Evolutionary conservation across 306 rosid species (phyloP).

Genomic region (Vigna mungo): DNA sequence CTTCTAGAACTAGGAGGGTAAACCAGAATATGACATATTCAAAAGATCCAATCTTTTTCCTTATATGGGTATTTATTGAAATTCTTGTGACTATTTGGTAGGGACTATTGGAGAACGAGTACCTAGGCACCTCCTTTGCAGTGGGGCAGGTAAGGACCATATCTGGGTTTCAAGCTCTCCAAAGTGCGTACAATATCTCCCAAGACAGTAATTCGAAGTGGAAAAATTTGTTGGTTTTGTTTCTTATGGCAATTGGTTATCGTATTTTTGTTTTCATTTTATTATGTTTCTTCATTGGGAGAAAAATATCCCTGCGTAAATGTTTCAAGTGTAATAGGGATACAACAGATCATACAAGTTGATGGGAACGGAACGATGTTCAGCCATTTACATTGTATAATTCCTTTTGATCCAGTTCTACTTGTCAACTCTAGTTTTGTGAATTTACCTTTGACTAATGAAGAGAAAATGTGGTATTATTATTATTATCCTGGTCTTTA

Average conservation of each 20-base stretch:
- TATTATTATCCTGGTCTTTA: background rate
- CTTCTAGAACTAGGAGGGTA: constrained; percentile 25
- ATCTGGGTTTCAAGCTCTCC: constrained; percentile 92
- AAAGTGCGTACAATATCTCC: constrained; percentile 77
- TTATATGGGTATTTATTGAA: constrained; percentile 19
- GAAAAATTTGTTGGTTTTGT: constrained; percentile 82
- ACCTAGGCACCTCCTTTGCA: constrained; percentile 78
- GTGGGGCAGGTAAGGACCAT: constrained; percentile 96
- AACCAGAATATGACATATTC: background rate
- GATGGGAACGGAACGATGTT: constrained; percentile 47
- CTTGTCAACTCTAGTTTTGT: constrained; percentile 44
- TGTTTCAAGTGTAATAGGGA: constrained; percentile 65
- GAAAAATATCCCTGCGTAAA: constrained; percentile 53
- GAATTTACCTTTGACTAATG: constrained; percentile 50
- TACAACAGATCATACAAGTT: constrained; percentile 57
- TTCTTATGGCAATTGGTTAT: constrained; percentile 86
- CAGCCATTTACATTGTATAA: constrained; percentile 48
- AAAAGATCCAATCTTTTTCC: background rate
- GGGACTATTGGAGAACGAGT: constrained; percentile 98
- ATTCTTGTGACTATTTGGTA: constrained; percentile 27
- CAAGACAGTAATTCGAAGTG: constrained; percentile 75
- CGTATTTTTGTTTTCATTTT: constrained; percentile 71
- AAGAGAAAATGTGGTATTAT: constrained; percentile 40
- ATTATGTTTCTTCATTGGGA: constrained; percentile 59
- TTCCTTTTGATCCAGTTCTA: constrained; percentile 45